phyloP scores from a whole-genome alignment of 2,329 filamentous ascomycete genomes.

The Phaeosphaeriaceae sp. region DNA sequence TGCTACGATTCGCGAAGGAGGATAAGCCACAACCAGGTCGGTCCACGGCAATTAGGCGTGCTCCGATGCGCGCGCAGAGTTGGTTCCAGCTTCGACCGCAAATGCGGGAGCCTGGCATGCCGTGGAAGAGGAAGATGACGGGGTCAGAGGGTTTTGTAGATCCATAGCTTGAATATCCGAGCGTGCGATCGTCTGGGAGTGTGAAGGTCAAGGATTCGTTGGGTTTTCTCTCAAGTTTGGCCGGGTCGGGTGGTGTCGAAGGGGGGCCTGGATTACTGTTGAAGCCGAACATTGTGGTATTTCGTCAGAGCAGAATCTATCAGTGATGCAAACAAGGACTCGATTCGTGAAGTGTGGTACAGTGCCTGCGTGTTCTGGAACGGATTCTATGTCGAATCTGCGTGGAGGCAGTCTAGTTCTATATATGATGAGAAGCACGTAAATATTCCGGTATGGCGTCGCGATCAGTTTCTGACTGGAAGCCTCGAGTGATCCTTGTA shows the following conservation, averaged over 20 bases:
- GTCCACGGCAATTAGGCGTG: constrained; percentile 52
- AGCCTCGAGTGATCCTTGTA: not conserved
- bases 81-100: constrained; percentile 43
- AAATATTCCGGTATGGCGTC: not conserved
- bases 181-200: constrained; percentile 44
- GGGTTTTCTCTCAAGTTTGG: constrained; percentile 19
- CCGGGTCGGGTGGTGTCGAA: constrained; percentile 21
- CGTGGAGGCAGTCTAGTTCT: not conserved
- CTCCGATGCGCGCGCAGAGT: constrained; percentile 31
- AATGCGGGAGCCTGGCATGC: constrained; percentile 50
- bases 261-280: constrained; percentile 5
- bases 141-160: constrained; percentile 41
- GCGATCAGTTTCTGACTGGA: not conserved
- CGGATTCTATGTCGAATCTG: not conserved
- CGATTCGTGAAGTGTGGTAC: too few relatives aligned
- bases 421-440: not conserved
- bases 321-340: too few relatives aligned
- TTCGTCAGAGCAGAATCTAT: not conserved
- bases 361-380: too few relatives aligned
- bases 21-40: constrained; percentile 50
- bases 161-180: constrained; percentile 53
- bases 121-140: constrained; percentile 52
- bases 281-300: not conserved
- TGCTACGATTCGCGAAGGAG: constrained; percentile 33
- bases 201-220: constrained; percentile 20